Conservation (phyloP, 169 alveolate species). For the Cyclospora cayetanensis region DNA sequence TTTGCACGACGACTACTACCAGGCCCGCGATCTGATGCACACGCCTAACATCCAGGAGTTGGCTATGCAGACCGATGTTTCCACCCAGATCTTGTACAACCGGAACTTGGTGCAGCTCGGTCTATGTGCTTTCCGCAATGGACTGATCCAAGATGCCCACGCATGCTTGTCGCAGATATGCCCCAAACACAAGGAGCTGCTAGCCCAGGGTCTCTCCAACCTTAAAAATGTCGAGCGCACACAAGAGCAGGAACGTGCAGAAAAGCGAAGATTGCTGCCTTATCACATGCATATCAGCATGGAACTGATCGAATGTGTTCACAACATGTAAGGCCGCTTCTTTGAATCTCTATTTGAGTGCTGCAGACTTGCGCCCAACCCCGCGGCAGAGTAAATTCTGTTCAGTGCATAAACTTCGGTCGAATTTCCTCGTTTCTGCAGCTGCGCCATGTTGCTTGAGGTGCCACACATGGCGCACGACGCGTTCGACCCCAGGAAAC, state of each 20-base stretch:
- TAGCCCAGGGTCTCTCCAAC: constrained; percentile 92
- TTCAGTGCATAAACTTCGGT: not conserved
- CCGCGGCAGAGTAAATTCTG: not conserved
- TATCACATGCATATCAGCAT: constrained; percentile 97
- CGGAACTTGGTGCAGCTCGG: constrained; percentile 96
- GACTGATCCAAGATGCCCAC: constrained; percentile 86
- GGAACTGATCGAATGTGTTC: constrained; percentile 94
- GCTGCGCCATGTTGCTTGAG: constrained; percentile 79
- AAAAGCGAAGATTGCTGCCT: constrained; percentile 95
- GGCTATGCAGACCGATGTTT: constrained; percentile 90
- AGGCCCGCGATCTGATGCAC: constrained; percentile 88
- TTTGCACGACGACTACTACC: constrained; percentile 89
- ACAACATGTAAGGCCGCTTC: constrained; percentile 80
- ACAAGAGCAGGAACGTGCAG: constrained; percentile 95
- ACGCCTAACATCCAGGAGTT: constrained; percentile 89
- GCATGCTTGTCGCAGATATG: constrained; percentile 93
- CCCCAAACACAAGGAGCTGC: constrained; percentile 93
- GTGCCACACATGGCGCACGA: constrained; percentile 73
- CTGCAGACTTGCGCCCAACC: not conserved
- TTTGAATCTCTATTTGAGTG: not conserved
- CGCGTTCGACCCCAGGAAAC: constrained; percentile 72
- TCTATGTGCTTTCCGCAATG: constrained; percentile 96
- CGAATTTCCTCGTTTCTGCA: not conserved
- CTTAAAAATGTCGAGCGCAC: constrained; percentile 92
- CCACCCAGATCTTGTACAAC: constrained; percentile 94